A percentile compares a stretch with the other conserved stretches of the same genome.
These are phyloP conservation scores for Boletus vinaceobasis DNA, from an alignment of 768 basidiomycete species.

Conservation along the genomic window DNA sequence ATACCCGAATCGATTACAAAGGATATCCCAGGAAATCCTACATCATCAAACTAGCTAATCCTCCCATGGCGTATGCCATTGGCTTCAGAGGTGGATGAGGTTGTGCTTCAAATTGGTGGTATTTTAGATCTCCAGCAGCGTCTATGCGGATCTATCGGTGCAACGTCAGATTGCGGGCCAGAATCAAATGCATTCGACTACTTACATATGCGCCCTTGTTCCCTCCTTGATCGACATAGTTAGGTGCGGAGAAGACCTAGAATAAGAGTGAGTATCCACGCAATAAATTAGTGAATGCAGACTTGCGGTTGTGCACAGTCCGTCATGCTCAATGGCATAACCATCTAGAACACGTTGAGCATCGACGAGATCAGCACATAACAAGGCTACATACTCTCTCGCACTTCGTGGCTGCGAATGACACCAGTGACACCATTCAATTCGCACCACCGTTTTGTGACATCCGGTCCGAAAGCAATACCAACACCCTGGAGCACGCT, in stretches of 20 bases:
- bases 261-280: constrained; percentile 11
- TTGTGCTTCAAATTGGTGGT: constrained; percentile 80
- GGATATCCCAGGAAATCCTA: constrained; percentile 26
- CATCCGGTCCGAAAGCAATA: constrained; percentile 92
- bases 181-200: constrained; percentile 11
- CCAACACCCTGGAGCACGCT: constrained; percentile 73
- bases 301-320: constrained; percentile 86
- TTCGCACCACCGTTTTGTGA: constrained; percentile 86
- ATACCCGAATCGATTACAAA: background rate
- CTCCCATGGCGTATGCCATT: constrained; percentile 82
- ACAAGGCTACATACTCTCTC: constrained; percentile 58
- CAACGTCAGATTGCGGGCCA: constrained; percentile 4
- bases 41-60: constrained; percentile 69
- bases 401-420: constrained; percentile 95
- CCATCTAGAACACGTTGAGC: constrained; percentile 53
- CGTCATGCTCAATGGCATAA: constrained; percentile 92
- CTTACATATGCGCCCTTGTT: constrained; percentile 91
- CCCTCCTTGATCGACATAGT: constrained; percentile 88
- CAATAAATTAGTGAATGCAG: background rate
- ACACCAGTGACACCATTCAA: constrained; percentile 84
- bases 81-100: constrained; percentile 89
- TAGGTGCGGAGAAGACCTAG: constrained; percentile 91
- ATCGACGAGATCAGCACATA: background rate
- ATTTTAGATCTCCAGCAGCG: constrained; percentile 65
- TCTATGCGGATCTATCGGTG: constrained; percentile 72